Evolutionary conservation across 345 rosid species (phyloP).

Genomic region (Syzygium grande): DNA sequence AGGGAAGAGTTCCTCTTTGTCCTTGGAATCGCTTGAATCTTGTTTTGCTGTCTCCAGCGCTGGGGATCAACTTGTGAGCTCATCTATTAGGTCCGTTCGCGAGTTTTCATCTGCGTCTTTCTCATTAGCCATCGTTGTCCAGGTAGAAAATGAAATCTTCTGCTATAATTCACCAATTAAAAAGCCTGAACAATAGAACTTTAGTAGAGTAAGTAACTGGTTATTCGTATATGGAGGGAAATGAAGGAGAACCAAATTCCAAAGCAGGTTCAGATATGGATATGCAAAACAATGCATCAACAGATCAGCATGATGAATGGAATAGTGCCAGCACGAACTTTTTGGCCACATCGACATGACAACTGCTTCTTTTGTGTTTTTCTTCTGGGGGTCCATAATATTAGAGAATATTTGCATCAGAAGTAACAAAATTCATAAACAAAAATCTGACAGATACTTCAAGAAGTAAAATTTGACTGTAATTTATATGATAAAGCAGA

Average conservation of each 20-base stretch:
- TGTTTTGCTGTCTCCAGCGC: not conserved
- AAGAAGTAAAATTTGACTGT: not conserved
- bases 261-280: not conserved
- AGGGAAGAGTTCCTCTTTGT: conserved; percentile 4
- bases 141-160: not conserved
- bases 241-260: not conserved
- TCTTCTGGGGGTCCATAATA: not conserved
- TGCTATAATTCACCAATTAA: not conserved
- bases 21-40: conserved; percentile 1
- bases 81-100: not conserved
- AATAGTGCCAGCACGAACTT: not conserved
- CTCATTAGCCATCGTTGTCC: not conserved
- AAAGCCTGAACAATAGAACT: not conserved
- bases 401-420: not conserved
- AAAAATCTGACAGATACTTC: not conserved
- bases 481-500: not conserved
- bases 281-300: not conserved
- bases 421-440: not conserved
- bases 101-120: not conserved
- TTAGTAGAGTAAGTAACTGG: not conserved
- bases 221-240: not conserved
- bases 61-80: not conserved
- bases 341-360: not conserved
- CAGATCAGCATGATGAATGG: not conserved
- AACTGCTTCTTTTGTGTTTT: not conserved